These are phyloP conservation scores for Begonia masoniana DNA, from an alignment of 306 rosid species.

Conservation along the genomic window DNA sequence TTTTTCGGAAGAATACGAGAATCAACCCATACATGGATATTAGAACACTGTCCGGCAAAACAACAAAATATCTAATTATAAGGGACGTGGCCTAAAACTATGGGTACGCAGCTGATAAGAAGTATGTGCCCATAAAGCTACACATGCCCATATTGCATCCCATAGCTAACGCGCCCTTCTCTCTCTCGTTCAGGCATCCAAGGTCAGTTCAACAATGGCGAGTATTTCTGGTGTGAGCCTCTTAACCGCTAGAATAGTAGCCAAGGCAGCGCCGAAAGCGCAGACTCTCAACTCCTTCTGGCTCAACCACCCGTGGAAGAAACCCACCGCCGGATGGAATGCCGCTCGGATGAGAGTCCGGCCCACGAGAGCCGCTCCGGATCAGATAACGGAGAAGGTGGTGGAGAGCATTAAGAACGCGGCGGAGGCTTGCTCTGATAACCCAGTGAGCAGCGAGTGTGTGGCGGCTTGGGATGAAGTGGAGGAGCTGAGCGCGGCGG, in stretches of 20 bases:
- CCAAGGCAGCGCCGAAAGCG: not conserved
- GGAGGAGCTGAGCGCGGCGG: slow-evolving; percentile 99
- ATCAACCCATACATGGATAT: too few species aligned
- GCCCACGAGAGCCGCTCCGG: slow-evolving; percentile 55
- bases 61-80: too few species aligned
- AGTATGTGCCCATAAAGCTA: not conserved
- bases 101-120: not conserved
- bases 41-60: too few species aligned
- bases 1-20: too few species aligned
- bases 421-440: slow-evolving; percentile 52
- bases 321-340: not conserved
- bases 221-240: not conserved
- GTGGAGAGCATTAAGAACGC: slow-evolving; percentile 85
- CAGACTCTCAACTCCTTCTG: not conserved
- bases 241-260: not conserved
- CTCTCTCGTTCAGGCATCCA: too few species aligned
- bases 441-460: slow-evolving; percentile 72
- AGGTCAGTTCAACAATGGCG: not conserved
- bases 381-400: slow-evolving; percentile 58
- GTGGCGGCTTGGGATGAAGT: slow-evolving; percentile 99
- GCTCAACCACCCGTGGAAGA: slow-evolving; percentile 11
- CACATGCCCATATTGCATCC: not conserved
- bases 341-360: slow-evolving; percentile 19
- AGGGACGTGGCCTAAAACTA: not conserved
- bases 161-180: too few species aligned